Percentiles rank a stretch among this genome's conserved stretches.
These are phyloP conservation scores for Stellera chamaejasme DNA, from an alignment of 345 rosid genomes.

Conservation along the genomic window DNA sequence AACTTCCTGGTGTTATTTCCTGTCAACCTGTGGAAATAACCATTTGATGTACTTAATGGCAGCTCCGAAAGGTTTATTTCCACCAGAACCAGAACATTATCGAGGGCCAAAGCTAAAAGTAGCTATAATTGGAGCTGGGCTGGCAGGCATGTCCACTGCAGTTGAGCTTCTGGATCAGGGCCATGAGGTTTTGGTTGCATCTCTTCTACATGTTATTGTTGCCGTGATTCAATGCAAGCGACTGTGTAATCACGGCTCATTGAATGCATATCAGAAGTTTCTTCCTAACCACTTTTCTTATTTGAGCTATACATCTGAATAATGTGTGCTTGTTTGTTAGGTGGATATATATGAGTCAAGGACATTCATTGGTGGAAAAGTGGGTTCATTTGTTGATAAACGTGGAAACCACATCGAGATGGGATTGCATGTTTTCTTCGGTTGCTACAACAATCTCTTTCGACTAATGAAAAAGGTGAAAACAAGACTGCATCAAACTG, in stretches of 20 bases:
- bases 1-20: neutral
- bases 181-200: slow-evolving; percentile 54
- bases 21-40: neutral
- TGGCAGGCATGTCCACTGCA: slow-evolving; percentile 99
- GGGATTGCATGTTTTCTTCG: slow-evolving; percentile 98
- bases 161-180: slow-evolving; percentile 97
- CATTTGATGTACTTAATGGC: slow-evolving; percentile 13
- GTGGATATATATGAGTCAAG: slow-evolving; percentile 94
- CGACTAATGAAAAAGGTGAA: slow-evolving; percentile 94
- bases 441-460: slow-evolving; percentile 95
- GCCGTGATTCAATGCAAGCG: no score
- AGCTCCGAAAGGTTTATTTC: slow-evolving; percentile 98
- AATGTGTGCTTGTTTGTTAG: slow-evolving; percentile 28
- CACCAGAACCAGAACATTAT: slow-evolving; percentile 83
- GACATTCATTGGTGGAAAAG: slow-evolving; percentile 95
- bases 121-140: slow-evolving; percentile 97
- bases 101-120: slow-evolving; percentile 97
- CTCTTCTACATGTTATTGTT: neutral
- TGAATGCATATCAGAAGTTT: no score
- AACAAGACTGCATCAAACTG: neutral
- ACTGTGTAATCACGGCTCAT: no score
- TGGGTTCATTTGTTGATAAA: slow-evolving; percentile 91
- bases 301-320: no score
- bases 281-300: no score
- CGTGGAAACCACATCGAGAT: slow-evolving; percentile 93